Percentiles rank a stretch among this genome's conserved stretches.
These are phyloP conservation scores for Sporormia fimetaria DNA, from an alignment of 495 filamentous ascomycete genomes.

Conservation along the genomic window DNA sequence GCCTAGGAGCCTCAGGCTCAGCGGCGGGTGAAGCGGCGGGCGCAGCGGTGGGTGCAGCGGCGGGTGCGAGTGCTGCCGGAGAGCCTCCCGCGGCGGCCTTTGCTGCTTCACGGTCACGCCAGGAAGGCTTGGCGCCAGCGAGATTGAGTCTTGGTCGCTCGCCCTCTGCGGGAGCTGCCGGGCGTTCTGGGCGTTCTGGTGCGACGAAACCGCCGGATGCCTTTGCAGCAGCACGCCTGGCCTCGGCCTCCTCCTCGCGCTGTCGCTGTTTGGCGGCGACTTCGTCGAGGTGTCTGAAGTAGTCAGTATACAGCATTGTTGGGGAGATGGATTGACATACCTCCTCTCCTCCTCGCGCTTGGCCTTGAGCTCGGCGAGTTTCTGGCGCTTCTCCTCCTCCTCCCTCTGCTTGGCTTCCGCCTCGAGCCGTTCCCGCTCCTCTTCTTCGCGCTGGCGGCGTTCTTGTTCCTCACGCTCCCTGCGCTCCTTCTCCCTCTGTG, in stretches of 20 bases:
- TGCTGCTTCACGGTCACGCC: constrained; percentile 76
- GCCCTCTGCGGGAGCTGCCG: constrained; percentile 31
- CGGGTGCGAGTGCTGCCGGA: constrained; percentile 16
- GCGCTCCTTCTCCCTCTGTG: constrained; percentile 62
- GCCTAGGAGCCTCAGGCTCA: constrained; percentile 22
- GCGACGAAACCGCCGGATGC: constrained; percentile 28
- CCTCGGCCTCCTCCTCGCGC: constrained; percentile 59
- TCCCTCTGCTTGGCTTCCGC: constrained; percentile 67
- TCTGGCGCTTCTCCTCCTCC: constrained; percentile 57
- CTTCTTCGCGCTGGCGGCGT: constrained; percentile 61
- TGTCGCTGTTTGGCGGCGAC: constrained; percentile 52
- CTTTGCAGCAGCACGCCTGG: constrained; percentile 38
- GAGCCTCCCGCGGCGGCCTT: constrained; percentile 33
- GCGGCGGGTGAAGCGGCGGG: constrained; percentile 22
- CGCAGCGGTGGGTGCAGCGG: constrained; percentile 7
- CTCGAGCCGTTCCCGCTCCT: constrained; percentile 66
- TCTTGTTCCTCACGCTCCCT: constrained; percentile 74
- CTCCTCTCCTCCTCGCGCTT: constrained; percentile 74
- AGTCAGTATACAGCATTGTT: constrained; percentile 2
- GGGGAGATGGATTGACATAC: constrained; percentile 36
- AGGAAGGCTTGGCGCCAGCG: constrained; percentile 46
- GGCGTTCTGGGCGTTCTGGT: constrained; percentile 30
- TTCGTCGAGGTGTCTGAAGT: constrained; percentile 51
- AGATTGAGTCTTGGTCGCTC: constrained; percentile 60
- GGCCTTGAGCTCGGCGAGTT: constrained; percentile 61